Percentiles rank a stretch among this genome's conserved stretches.
These are phyloP conservation scores for Microcyclospora tardicrescens DNA, from an alignment of 2,329 filamentous ascomycete species.

Conservation along the genomic window DNA sequence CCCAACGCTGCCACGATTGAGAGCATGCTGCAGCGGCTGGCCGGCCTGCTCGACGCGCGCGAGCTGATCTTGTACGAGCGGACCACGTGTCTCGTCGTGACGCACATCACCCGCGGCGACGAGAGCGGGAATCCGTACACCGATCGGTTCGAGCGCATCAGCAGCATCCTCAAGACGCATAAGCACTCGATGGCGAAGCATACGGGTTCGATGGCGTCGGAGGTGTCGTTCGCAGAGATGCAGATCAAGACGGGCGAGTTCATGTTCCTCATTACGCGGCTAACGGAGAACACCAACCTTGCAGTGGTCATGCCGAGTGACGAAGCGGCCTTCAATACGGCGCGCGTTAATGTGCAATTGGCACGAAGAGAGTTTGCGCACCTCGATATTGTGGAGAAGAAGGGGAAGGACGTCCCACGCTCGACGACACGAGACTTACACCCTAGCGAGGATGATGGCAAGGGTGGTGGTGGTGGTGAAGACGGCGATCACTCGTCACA, in stretches of 20 bases:
- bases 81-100: slow-evolving; percentile 93
- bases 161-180: slow-evolving; percentile 96
- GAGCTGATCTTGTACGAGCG: slow-evolving; percentile 92
- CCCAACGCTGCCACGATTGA: slow-evolving; percentile 85
- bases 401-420: slow-evolving; percentile 14
- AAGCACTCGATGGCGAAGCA: slow-evolving; percentile 69
- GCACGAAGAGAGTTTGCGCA: slow-evolving; percentile 70
- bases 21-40: slow-evolving; percentile 67
- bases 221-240: slow-evolving; percentile 68
- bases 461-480: slow-evolving; percentile 8
- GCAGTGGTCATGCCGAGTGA: slow-evolving; percentile 84
- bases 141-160: slow-evolving; percentile 88
- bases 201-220: slow-evolving; percentile 66
- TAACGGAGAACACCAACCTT: slow-evolving; percentile 96
- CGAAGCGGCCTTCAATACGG: slow-evolving; percentile 81
- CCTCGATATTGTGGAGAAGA: slow-evolving; percentile 35
- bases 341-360: slow-evolving; percentile 78
- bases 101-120: slow-evolving; percentile 65
- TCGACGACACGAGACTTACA: slow-evolving; percentile 2
- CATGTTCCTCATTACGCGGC: slow-evolving; percentile 87
- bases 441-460: slow-evolving; percentile 6
- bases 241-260: slow-evolving; percentile 71
- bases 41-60: slow-evolving; percentile 76
- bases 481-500: slow-evolving; percentile 6
- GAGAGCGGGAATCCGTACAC: slow-evolving; percentile 70